Conservation (phyloP, 2,329 filamentous ascomycete species). For the Colletotrichum brevisporum region DNA sequence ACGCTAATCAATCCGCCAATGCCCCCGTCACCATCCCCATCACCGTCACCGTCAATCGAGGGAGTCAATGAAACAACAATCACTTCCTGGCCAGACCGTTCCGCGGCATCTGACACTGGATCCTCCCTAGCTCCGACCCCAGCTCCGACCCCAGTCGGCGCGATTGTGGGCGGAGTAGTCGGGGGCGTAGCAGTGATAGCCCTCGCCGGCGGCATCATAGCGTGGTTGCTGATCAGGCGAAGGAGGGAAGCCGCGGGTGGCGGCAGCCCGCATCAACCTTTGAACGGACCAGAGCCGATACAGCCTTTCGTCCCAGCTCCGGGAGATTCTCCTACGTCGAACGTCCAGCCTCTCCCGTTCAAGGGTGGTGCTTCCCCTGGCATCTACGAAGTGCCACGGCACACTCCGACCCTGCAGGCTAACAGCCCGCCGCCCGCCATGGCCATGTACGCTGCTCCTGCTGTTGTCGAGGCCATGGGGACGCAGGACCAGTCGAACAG, state of each 20-base stretch:
- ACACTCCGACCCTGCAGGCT: too few relatives aligned
- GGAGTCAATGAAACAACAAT: too few relatives aligned
- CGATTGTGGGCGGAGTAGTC: not conserved
- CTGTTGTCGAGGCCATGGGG: too few relatives aligned
- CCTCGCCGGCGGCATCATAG: not conserved
- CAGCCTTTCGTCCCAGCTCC: not conserved
- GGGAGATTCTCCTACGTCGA: not conserved
- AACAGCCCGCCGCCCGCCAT: not conserved
- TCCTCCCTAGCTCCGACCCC: too few relatives aligned
- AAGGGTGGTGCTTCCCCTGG: not conserved
- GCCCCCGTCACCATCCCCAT: too few relatives aligned
- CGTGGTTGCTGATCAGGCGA: not conserved
- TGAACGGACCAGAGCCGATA: not conserved
- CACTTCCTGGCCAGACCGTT: too few relatives aligned
- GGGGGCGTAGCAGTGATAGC: not conserved
- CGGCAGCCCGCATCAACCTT: not conserved
- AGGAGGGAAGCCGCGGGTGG: not conserved
- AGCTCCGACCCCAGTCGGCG: too few relatives aligned
- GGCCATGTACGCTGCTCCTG: not conserved
- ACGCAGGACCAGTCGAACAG: too few relatives aligned
- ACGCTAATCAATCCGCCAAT: too few relatives aligned
- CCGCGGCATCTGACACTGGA: too few relatives aligned
- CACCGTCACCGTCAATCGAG: too few relatives aligned
- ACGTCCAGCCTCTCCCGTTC: not conserved
- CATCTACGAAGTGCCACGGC: not conserved